Evolutionary conservation across 495 filamentous ascomycete genomes (phyloP).

Genomic region (Hypoxylon intermedium): DNA sequence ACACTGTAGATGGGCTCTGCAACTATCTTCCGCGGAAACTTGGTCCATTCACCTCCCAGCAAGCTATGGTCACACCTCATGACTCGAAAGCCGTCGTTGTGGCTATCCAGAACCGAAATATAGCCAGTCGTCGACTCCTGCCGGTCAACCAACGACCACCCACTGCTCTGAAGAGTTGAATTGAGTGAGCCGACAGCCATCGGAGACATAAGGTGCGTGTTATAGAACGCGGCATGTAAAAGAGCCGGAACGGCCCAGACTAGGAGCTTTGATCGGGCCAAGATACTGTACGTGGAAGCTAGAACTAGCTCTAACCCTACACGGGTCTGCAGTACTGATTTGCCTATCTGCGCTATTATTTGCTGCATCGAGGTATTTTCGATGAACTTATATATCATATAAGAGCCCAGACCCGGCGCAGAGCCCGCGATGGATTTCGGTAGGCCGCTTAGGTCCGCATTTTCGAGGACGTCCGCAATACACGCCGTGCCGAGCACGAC

Average conservation of each 20-base stretch:
- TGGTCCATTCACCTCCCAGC: slow-evolving; percentile 91
- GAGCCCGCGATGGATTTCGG: slow-evolving; percentile 64
- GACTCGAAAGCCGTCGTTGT: slow-evolving; percentile 73
- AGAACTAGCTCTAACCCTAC: slow-evolving; percentile 74
- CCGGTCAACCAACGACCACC: slow-evolving; percentile 75
- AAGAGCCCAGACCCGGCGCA: slow-evolving; percentile 66
- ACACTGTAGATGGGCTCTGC: slow-evolving; percentile 91
- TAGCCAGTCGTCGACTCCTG: slow-evolving; percentile 89
- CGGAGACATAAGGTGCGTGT: slow-evolving; percentile 70
- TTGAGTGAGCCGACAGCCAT: slow-evolving; percentile 66
- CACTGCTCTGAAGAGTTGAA: slow-evolving; percentile 58
- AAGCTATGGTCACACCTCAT: slow-evolving; percentile 94
- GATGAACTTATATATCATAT: slow-evolving; percentile 65
- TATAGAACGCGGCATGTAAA: slow-evolving; percentile 71
- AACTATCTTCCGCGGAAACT: slow-evolving; percentile 59
- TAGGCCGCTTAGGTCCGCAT: slow-evolving; percentile 60
- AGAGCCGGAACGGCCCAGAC: slow-evolving; percentile 70
- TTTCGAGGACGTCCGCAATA: slow-evolving; percentile 68
- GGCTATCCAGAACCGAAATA: slow-evolving; percentile 82
- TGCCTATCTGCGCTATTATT: slow-evolving; percentile 65
- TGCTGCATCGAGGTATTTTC: slow-evolving; percentile 60
- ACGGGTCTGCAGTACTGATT: slow-evolving; percentile 68
- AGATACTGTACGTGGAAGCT: slow-evolving; percentile 64
- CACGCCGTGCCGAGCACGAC: slow-evolving; percentile 70
- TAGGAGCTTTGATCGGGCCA: slow-evolving; percentile 73